Conservation (phyloP, 31 red algal genomes). For the Odonthalia washingtoniensis region DNA sequence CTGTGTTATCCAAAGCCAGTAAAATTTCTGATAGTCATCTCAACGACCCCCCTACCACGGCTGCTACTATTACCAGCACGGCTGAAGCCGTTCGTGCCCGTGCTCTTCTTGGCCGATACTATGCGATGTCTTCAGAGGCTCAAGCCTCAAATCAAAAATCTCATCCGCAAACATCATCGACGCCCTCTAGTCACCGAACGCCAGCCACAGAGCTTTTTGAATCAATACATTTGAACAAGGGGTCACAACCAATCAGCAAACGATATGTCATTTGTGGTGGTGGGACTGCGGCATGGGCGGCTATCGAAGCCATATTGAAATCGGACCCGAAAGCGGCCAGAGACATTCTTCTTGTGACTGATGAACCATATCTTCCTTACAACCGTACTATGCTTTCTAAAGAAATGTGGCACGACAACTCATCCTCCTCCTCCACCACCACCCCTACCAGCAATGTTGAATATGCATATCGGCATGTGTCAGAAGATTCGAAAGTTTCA, state of each 20-base stretch:
- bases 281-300: slow-evolving; percentile 84
- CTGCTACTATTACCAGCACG: no score
- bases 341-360: slow-evolving; percentile 69
- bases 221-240: slow-evolving; percentile 5
- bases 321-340: slow-evolving; percentile 24
- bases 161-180: background rate
- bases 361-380: slow-evolving; percentile 70
- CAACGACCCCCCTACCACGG: no score
- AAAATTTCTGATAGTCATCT: no score
- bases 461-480: slow-evolving; percentile 52
- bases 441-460: slow-evolving; percentile 28
- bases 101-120: slow-evolving; percentile 62
- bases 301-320: slow-evolving; percentile 72
- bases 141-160: background rate
- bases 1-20: no score
- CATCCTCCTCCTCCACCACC: background rate
- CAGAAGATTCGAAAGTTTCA: slow-evolving; percentile 17
- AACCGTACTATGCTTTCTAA: slow-evolving; percentile 88
- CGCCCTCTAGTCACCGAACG: background rate
- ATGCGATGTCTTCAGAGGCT: slow-evolving; percentile 63
- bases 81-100: slow-evolving; percentile 39
- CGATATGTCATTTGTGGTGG: slow-evolving; percentile 72
- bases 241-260: slow-evolving; percentile 41
- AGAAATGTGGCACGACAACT: slow-evolving; percentile 57
- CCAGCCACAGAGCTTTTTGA: slow-evolving; percentile 31